A percentile compares a stretch with the other conserved stretches of the same genome.
phyloP scores from a whole-genome alignment of 129 eudicot species.

The Flaveria sonorensis region DNA sequence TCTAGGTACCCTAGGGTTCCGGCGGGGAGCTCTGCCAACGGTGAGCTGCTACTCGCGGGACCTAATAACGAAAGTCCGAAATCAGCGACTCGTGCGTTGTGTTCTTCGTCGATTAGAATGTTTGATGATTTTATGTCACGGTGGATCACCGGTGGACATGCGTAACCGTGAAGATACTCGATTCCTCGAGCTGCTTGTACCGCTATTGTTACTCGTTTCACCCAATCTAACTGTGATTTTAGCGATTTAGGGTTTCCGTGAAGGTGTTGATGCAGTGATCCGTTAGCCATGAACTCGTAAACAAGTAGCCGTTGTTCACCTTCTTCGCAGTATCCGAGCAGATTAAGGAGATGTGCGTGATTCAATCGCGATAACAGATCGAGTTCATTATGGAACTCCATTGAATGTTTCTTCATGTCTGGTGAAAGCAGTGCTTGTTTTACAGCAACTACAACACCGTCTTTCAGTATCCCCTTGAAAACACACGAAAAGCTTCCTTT shows the following conservation, averaged over 20 bases:
- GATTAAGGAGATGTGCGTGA: slow-evolving; percentile 86
- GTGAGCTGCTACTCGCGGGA: slow-evolving; percentile 86
- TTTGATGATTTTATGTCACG: slow-evolving; percentile 94
- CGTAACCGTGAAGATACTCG: slow-evolving; percentile 91
- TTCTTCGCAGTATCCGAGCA: slow-evolving; percentile 95
- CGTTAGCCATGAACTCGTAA: slow-evolving; percentile 93
- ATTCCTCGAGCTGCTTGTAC: slow-evolving; percentile 96
- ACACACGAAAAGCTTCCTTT: slow-evolving; percentile 98
- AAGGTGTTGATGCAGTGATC: slow-evolving; percentile 84
- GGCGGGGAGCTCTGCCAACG: slow-evolving; percentile 87
- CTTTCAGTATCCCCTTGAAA: slow-evolving; percentile 75
- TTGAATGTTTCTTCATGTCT: slow-evolving; percentile 82
- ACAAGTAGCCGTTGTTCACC: slow-evolving; percentile 84
- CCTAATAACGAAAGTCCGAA: slow-evolving; percentile 86
- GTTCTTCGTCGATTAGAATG: slow-evolving; percentile 91
- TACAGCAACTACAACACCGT: slow-evolving; percentile 80
- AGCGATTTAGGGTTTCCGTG: slow-evolving; percentile 56
- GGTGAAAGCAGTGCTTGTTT: slow-evolving; percentile 80
- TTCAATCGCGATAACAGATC: slow-evolving; percentile 81
- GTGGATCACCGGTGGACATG: slow-evolving; percentile 95
- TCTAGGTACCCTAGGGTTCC: slow-evolving; percentile 95
- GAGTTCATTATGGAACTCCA: slow-evolving; percentile 83
- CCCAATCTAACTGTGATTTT: slow-evolving; percentile 78
- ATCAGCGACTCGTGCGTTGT: slow-evolving; percentile 92
- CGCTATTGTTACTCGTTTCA: slow-evolving; percentile 81